Conservation (phyloP, 495 filamentous ascomycete genomes). For the Penicillium argentinense region DNA sequence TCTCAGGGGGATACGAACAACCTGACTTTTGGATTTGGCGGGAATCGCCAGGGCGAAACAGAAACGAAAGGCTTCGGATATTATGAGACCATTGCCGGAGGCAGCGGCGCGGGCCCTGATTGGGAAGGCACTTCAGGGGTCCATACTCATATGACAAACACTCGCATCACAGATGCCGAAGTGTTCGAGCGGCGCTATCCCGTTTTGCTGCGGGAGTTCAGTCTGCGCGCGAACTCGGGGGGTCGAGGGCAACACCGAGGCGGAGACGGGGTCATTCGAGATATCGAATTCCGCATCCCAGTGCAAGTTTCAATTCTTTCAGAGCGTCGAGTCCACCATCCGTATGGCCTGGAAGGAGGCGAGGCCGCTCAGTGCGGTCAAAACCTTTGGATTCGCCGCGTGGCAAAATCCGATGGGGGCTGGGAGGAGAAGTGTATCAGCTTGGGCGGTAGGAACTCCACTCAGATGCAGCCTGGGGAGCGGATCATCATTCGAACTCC, state of each 20-base stretch:
- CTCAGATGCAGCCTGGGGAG: constrained; percentile 77
- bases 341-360: constrained; percentile 83
- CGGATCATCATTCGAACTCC: constrained; percentile 65
- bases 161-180: constrained; percentile 88
- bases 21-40: constrained; percentile 44
- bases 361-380: constrained; percentile 56
- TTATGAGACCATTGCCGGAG: constrained; percentile 91
- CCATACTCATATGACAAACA: constrained; percentile 95
- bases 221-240: constrained; percentile 69
- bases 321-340: constrained; percentile 79
- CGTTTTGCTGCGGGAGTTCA: constrained; percentile 79
- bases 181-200: constrained; percentile 89
- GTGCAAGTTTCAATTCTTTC: constrained; percentile 85
- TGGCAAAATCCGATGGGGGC: constrained; percentile 16
- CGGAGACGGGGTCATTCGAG: constrained; percentile 39
- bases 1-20: constrained; percentile 89
- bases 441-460: constrained; percentile 84
- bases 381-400: constrained; percentile 55
- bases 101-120: constrained; percentile 74
- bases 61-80: constrained; percentile 72
- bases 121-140: constrained; percentile 89
- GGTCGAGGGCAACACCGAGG: constrained; percentile 37
- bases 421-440: constrained; percentile 67
- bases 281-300: constrained; percentile 44
- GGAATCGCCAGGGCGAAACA: constrained; percentile 26